A percentile compares a stretch with the other conserved stretches of the same genome.
Conservation (phyloP, 805 yeast species). For the Starmerella potacharoeniae region DNA sequence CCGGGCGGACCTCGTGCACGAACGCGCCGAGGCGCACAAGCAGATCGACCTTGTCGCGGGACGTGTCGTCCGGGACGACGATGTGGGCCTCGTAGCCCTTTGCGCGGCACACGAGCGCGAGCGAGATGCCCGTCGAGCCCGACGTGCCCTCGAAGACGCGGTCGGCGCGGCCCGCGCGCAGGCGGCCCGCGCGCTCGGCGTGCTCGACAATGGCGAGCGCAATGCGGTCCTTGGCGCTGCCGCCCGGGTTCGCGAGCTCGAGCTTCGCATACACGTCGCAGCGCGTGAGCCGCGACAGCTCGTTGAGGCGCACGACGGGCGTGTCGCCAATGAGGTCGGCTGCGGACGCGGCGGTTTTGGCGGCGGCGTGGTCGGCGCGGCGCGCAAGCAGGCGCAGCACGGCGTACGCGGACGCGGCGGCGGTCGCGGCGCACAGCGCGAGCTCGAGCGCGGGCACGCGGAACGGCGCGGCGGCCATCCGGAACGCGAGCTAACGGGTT, state of each 20-base stretch:
- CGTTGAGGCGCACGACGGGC: conserved; percentile 62
- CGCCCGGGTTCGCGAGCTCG: conserved; percentile 83
- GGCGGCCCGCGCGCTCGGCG: conserved; percentile 48
- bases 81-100: conserved; percentile 84
- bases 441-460: neutral
- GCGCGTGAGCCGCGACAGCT: conserved; percentile 62
- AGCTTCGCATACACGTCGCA: conserved; percentile 77
- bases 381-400: neutral
- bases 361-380: neutral
- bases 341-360: conserved; percentile 39
- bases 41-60: conserved; percentile 65
- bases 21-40: conserved; percentile 67
- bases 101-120: conserved; percentile 81
- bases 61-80: conserved; percentile 90
- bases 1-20: conserved; percentile 81
- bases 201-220: conserved; percentile 71
- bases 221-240: conserved; percentile 90
- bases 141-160: conserved; percentile 88
- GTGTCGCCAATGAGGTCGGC: conserved; percentile 83
- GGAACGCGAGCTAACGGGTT: no score
- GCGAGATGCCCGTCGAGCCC: conserved; percentile 92
- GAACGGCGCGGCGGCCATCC: neutral
- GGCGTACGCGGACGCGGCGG: neutral
- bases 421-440: neutral
- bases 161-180: conserved; percentile 54